These are phyloP conservation scores for Penicillium nucicola DNA, from an alignment of 495 filamentous ascomycete species.

Conservation along the genomic window DNA sequence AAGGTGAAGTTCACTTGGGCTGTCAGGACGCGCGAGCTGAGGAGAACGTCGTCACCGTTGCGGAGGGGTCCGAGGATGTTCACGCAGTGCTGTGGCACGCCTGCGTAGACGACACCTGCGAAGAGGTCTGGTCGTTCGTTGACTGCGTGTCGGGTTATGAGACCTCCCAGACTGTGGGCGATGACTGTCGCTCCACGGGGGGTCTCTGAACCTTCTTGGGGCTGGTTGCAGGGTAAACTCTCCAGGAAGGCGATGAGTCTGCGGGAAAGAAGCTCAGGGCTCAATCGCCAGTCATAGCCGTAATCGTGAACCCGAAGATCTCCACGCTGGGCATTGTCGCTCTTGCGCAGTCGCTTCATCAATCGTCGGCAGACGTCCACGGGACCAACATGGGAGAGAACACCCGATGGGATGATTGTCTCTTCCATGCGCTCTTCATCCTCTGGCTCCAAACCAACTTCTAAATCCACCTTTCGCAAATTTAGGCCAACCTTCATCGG, in stretches of 20 bases:
- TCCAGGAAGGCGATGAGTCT: constrained; percentile 70
- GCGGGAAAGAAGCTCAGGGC: constrained; percentile 71
- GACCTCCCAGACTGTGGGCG: constrained; percentile 84
- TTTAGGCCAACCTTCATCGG: constrained; percentile 93
- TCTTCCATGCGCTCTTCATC: constrained; percentile 86
- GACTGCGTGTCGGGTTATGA: constrained; percentile 86
- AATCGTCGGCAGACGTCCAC: constrained; percentile 84
- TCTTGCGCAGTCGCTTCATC: constrained; percentile 72
- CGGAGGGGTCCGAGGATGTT: constrained; percentile 89
- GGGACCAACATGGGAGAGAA: constrained; percentile 86
- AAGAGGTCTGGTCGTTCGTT: constrained; percentile 88
- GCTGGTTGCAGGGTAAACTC: constrained; percentile 66
- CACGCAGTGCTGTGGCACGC: constrained; percentile 79
- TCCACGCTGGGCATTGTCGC: constrained; percentile 66
- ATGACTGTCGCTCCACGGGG: constrained; percentile 72
- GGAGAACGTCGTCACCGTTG: constrained; percentile 84
- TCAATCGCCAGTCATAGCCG: constrained; percentile 94
- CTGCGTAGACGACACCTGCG: constrained; percentile 81
- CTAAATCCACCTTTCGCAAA: constrained; percentile 86
- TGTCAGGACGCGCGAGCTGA: constrained; percentile 87
- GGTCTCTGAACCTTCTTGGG: not conserved
- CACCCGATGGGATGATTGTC: constrained; percentile 75
- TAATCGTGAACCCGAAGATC: constrained; percentile 82
- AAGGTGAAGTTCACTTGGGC: constrained; percentile 95
- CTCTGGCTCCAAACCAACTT: constrained; percentile 77